Base-by-base conservation (phyloP, 148 eudicot genomes). In the Heliosperma pusillum region DNA sequence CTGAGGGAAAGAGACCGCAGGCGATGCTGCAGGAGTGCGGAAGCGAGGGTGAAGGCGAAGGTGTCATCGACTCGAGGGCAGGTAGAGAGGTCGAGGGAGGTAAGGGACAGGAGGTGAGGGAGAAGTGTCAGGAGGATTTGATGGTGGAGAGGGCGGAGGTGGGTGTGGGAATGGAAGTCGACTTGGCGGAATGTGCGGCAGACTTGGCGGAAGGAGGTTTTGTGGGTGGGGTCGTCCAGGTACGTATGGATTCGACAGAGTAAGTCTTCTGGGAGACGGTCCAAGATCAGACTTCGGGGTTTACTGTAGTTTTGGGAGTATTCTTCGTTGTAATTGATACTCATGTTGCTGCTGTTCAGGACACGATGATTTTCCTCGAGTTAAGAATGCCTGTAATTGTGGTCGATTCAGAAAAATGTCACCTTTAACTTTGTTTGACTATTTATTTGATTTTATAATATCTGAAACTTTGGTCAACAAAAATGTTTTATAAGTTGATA, bases 31-130 rank as follows among this genome's bases (percentile, higher is more conserved):
- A 85, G 79, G 20, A 74, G 60, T 8, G 68, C 17, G 66, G 76
- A 42, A 20, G 78, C 26, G 15, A 79, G 44, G 15, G 76, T 68
- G 20, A 70, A 53, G 17, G 83, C 83, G 50, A 85, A 24, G 3
- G 76, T 74, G 60, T 84, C 89, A 20, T 89, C 86, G 67, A 88
- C 21, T 5, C 88, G 78, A 2, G 93, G 89, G 60, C 97, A 91
- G 36, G 74, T 76, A 21, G 93, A 89, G 61, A 91, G 85, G 83
- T 91, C 97, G 12, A 91, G 88, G 10, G 84, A 30, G 5, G 73
- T 42, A 36, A 89, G 63, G 19, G 69, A 33, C 0, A 72, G 59
- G 77, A 84, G 85, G 9, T 80, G 83, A 5, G 75, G 29, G 62
- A 91, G 81, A 10, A 89, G 85, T 5, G 73, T 12, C 0, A 77